Base-by-base conservation (phyloP, 1,139 yeast species). In the Suhomyces chickasaworum region DNA sequence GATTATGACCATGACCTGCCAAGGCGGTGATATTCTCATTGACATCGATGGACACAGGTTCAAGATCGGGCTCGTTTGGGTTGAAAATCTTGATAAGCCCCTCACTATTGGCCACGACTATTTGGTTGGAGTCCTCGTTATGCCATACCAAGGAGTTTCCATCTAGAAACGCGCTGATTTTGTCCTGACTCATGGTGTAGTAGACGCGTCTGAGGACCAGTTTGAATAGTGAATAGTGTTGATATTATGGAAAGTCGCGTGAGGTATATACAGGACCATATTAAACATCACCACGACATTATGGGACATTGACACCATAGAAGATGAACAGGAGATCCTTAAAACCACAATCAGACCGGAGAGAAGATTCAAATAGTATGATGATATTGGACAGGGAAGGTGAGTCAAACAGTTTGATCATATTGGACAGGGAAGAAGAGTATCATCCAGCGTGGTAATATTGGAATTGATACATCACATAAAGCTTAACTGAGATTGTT, bases 31-130 rank as follows among this genome's bases (percentile, higher is more conserved):
- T 53, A 51, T 73, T 72, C 22, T 77, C 80, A 12, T 68, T 50
- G 13, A 77, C 72, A 53, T 81, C 84, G n/a, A 80, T 58, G 16
- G 83, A 70, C 8, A 66, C 73, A 4, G 87, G 86, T 56, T 81
- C 85, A 42, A 73, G 64, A 41, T 79, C 80, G 3, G 78, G 71
- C 20, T 75, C 70, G 15, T 64, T 61, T 17, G 71, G 58, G 45
- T 73, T 63, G 56, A 78, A 80, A n/a, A 79, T 63, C 56, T 81
- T 81, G 39, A 79, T 61, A 3, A 81, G 59, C 5, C 84, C 83
- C 29, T 65, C 69, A 40, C 79, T 68, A 45, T 81, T 80, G 8
- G 78, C 82, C 7, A 78, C 78, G 7, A 77, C 59, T n/a, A 81
- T 62, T 41, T 66, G 68, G 15, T 69, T 64, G 8, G 65, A 60